Evolutionary conservation across 2,329 filamentous ascomycete species (phyloP), one percentile per base, ranked within the genome.

Genomic region (Ilyonectria sp.): DNA sequence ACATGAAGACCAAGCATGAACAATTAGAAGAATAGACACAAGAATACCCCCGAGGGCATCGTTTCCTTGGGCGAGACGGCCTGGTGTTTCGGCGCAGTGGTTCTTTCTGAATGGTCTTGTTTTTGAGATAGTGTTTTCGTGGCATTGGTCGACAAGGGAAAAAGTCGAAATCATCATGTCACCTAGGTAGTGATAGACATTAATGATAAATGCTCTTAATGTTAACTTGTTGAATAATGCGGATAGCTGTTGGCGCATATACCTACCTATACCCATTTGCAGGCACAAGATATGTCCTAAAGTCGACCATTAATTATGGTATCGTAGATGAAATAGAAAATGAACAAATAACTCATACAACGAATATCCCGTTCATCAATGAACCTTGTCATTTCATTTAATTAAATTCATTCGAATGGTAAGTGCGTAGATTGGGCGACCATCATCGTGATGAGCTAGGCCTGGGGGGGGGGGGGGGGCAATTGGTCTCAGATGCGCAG

Each of bases 1-100:
- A 91, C 75, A 76, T 80, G 69, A 71, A 72, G 40, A 75, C 79
- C 52, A 82, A 82, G 61, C 77, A 78, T 62, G 76, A 77, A 57
- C 53, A 35, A 10, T 31, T 23, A 46, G 40, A 23, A 17, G 15
- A 17, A 13, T 26, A 19, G 26, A 26, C 26, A 26, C 10, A 19
- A 21, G 54, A 31, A 56, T 26, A 35, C 19, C 44, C 19, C 47
- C 15, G 47, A n/a, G 23, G 13, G 17, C 31, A 31, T 15, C 19
- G 21, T 9, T 47, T n/a, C 3, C 19, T 8, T 6, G n/a, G 6
- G 26, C 7, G 23, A 50, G 47, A 31, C 8, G 26, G 15, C 2
- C 29, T 52, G 49, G 26, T 52, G 49, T 52, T 52, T 33, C 26
- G 26, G 26, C 47, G 49, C 10, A 33, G 5, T 19, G 49, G 17